Conservation (phyloP, 768 basidiomycete species). For the Calocybe cyanea region DNA sequence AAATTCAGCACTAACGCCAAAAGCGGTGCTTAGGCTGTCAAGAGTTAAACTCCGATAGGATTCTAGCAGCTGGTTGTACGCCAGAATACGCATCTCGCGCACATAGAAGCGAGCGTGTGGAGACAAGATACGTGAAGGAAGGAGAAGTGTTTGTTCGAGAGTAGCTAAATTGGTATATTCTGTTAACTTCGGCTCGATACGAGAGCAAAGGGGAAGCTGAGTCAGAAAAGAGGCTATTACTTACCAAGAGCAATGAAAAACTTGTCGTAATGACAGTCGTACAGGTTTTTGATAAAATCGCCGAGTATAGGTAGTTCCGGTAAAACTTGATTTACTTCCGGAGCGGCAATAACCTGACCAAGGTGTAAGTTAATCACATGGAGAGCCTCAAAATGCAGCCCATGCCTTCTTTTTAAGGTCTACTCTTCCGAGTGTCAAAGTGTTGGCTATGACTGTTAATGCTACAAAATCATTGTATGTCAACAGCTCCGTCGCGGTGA, state of each 20-base stretch:
- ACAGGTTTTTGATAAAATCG: slow-evolving; percentile 81
- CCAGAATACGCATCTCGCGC: slow-evolving; percentile 94
- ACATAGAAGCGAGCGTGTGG: slow-evolving; percentile 89
- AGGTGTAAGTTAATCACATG: not conserved
- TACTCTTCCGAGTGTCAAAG: slow-evolving; percentile 71
- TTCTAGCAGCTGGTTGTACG: slow-evolving; percentile 90
- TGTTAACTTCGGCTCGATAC: too few species aligned
- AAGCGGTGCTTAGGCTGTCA: slow-evolving; percentile 78
- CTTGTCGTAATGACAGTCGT: slow-evolving; percentile 91
- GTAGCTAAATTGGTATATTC: slow-evolving; percentile 68
- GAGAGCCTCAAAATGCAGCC: not conserved
- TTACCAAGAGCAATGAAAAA: slow-evolving; percentile 88
- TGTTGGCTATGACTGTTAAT: slow-evolving; percentile 76
- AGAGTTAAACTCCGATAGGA: slow-evolving; percentile 87
- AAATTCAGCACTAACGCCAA: slow-evolving; percentile 86
- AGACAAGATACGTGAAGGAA: slow-evolving; percentile 82
- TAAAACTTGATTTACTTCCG: slow-evolving; percentile 84
- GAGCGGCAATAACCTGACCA: slow-evolving; percentile 72
- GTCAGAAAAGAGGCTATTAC: slow-evolving; percentile 14
- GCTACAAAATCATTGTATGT: slow-evolving; percentile 88
- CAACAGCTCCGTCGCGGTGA: slow-evolving; percentile 88
- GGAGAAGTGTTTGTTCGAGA: slow-evolving; percentile 82
- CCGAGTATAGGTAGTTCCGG: slow-evolving; percentile 81
- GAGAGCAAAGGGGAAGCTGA: not conserved
- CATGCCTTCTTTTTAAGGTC: slow-evolving; percentile 89